Percentiles rank a stretch among this genome's conserved stretches.
phyloP scores from a whole-genome alignment of 2,329 filamentous ascomycete genomes.

The Colletotrichum sp. region DNA sequence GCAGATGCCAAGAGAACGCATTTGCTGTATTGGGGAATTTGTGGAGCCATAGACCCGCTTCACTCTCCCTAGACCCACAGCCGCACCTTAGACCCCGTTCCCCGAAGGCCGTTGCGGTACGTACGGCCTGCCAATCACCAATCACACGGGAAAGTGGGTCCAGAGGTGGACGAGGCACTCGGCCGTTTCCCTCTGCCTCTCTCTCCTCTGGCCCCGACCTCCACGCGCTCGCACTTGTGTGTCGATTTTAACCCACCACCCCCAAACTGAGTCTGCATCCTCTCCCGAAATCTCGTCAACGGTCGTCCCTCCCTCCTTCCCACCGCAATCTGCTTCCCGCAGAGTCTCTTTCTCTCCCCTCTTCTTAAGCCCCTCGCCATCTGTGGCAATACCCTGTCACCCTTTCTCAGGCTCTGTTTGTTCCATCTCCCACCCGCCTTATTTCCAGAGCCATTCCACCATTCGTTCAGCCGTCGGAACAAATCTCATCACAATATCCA shows the following conservation, averaged over 20 bases:
- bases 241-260: neutral
- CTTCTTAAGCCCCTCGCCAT: neutral
- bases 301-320: neutral
- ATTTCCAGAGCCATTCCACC: neutral
- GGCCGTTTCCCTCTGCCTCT: neutral
- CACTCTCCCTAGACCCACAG: neutral
- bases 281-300: neutral
- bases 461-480: neutral
- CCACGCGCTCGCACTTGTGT: neutral
- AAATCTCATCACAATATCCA: neutral
- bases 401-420: neutral
- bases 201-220: neutral
- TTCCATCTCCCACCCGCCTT: neutral
- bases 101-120: neutral
- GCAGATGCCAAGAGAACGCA: neutral
- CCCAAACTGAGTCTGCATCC: neutral
- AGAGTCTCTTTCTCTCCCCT: neutral
- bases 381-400: neutral
- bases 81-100: neutral
- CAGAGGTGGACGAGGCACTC: neutral
- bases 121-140: conserved; percentile 1
- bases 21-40: neutral
- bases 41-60: neutral
- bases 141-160: neutral
- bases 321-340: neutral